Conservation (phyloP, 2,329 filamentous ascomycete species). For the Metarhizium anisopliae region DNA sequence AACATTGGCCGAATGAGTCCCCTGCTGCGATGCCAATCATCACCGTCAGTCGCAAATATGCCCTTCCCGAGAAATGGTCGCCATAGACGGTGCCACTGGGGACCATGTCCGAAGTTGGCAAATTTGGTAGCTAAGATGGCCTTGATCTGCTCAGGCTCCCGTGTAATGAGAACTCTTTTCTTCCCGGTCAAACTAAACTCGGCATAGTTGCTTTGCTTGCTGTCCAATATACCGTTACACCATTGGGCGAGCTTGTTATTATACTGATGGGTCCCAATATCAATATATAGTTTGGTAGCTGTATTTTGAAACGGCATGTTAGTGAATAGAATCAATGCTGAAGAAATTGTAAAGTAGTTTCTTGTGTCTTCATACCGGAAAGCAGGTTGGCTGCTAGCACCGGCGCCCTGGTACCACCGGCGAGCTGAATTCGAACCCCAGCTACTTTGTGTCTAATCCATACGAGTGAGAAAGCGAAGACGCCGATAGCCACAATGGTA, state of each 20-base stretch:
- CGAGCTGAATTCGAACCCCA: conserved; percentile 19
- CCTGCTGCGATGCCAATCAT: conserved; percentile 43
- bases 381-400: conserved; percentile 24
- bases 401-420: conserved; percentile 24
- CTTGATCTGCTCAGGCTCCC: conserved; percentile 49
- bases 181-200: conserved; percentile 13
- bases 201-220: conserved; percentile 7
- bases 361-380: conserved; percentile 15
- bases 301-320: neutral
- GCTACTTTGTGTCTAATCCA: conserved; percentile 13
- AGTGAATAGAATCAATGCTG: neutral
- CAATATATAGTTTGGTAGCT: conserved; percentile 12
- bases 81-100: conserved; percentile 31
- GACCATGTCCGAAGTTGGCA: conserved; percentile 40
- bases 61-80: conserved; percentile 42
- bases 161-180: conserved; percentile 32
- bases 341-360: neutral
- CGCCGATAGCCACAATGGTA: neutral
- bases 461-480: conserved; percentile 11
- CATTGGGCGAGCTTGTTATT: conserved; percentile 10
- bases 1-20: conserved; percentile 47
- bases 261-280: conserved; percentile 12
- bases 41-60: conserved; percentile 46
- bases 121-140: conserved; percentile 47
- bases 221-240: conserved; percentile 9